Evolutionary conservation across 73 alveolate genomes (phyloP).

Genomic region (Blepharisma japonicum): DNA sequence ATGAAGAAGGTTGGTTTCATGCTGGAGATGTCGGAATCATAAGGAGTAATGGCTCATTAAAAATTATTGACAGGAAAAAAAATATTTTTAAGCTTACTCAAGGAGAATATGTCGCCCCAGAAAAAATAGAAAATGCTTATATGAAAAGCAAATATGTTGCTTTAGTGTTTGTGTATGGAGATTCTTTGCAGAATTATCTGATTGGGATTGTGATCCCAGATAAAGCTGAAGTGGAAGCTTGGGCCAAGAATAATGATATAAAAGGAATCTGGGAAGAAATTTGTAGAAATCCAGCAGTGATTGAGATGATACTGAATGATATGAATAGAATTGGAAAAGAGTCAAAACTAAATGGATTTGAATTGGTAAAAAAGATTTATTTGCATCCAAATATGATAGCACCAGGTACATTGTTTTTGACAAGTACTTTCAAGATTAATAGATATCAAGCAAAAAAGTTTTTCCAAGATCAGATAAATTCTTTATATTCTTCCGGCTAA

Average conservation of each 20-base stretch:
- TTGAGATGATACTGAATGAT: slow-evolving; percentile 33
- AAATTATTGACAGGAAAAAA: slow-evolving; percentile 95
- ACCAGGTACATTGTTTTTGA: slow-evolving; percentile 61
- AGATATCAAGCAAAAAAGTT: slow-evolving; percentile 73
- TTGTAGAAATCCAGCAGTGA: slow-evolving; percentile 33
- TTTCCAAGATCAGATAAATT: slow-evolving; percentile 60
- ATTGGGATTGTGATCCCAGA: slow-evolving; percentile 84
- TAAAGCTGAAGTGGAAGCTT: slow-evolving; percentile 49
- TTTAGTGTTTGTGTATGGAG: slow-evolving; percentile 90
- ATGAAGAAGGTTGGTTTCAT: slow-evolving; percentile 93
- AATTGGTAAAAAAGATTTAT: slow-evolving; percentile 70
- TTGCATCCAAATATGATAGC: slow-evolving; percentile 57
- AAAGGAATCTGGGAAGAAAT: slow-evolving; percentile 42
- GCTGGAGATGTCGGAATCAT: slow-evolving; percentile 93
- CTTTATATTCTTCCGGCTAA: slow-evolving; percentile 37
- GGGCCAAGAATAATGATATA: slow-evolving; percentile 30
- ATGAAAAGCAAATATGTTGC: slow-evolving; percentile 61
- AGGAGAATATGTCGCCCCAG: slow-evolving; percentile 99
- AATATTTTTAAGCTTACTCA: slow-evolving; percentile 91
- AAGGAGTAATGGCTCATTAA: slow-evolving; percentile 63
- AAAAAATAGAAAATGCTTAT: slow-evolving; percentile 82
- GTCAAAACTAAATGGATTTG: slow-evolving; percentile 72
- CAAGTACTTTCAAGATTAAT: slow-evolving; percentile 87
- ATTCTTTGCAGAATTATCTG: slow-evolving; percentile 63
- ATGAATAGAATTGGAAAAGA: slow-evolving; percentile 49